These are phyloP conservation scores for Lachnellula subtilissima DNA, from an alignment of 2,329 filamentous ascomycete genomes.

Conservation along the genomic window DNA sequence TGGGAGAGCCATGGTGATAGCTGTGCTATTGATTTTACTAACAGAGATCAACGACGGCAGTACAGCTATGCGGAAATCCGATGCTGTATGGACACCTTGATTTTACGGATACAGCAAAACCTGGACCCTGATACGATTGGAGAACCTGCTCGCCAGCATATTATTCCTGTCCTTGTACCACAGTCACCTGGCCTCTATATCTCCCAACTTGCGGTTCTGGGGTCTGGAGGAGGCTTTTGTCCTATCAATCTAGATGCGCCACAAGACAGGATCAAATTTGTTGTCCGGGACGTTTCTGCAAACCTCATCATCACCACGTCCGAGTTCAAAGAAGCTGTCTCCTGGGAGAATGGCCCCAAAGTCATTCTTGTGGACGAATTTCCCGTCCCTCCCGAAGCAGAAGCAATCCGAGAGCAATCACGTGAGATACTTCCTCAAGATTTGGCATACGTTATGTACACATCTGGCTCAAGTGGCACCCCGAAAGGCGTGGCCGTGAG, in stretches of 20 bases:
- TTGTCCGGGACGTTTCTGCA: constrained; percentile 71
- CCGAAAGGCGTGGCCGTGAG: constrained; percentile 85
- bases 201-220: constrained; percentile 69
- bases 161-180: constrained; percentile 73
- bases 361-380: constrained; percentile 40
- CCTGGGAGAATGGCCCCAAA: constrained; percentile 31
- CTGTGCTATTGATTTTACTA: constrained; percentile 61
- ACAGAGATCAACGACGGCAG: constrained; percentile 34
- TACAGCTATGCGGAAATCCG: constrained; percentile 33
- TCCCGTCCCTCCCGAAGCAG: constrained; percentile 11
- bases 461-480: constrained; percentile 81
- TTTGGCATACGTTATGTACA: constrained; percentile 89
- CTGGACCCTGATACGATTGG: constrained; percentile 11
- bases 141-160: constrained; percentile 31
- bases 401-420: background rate
- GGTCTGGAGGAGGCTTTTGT: constrained; percentile 80
- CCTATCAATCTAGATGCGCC: constrained; percentile 77
- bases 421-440: constrained; percentile 16
- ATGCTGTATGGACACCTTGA: constrained; percentile 36
- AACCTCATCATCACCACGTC: constrained; percentile 60
- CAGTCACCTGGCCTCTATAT: constrained; percentile 77
- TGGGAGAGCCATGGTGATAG: constrained; percentile 31
- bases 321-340: constrained; percentile 39
- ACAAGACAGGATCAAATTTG: constrained; percentile 71
- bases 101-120: constrained; percentile 12